Percentiles rank a stretch among this genome's conserved stretches.
These are phyloP conservation scores for Ilyonectria destructans DNA, from an alignment of 2,329 filamentous ascomycete species.

Conservation along the genomic window DNA sequence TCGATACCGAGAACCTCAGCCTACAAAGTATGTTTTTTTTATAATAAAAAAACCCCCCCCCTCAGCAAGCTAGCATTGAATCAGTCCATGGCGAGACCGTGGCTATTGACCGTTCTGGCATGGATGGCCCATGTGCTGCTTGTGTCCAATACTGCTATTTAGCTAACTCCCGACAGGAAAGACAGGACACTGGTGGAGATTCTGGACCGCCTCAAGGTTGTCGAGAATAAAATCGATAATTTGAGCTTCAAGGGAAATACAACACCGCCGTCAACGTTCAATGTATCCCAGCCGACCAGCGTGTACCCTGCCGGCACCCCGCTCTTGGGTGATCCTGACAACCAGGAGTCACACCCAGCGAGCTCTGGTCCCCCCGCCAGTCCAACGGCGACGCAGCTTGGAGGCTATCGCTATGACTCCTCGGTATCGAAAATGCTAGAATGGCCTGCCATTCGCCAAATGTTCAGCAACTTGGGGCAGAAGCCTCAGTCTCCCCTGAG, in stretches of 20 bases:
- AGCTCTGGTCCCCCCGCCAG: conserved; percentile 42
- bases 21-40: conserved; percentile 71
- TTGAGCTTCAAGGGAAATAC: conserved; percentile 49
- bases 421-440: conserved; percentile 47
- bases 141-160: conserved; percentile 9
- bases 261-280: conserved; percentile 36
- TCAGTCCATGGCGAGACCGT: conserved; percentile 24
- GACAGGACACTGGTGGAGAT: conserved; percentile 76
- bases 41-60: background rate
- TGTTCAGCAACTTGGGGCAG: conserved; percentile 47
- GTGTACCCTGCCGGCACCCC: conserved; percentile 41
- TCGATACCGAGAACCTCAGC: conserved; percentile 72
- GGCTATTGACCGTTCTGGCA: conserved; percentile 17
- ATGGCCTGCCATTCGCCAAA: conserved; percentile 48
- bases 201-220: conserved; percentile 68
- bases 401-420: conserved; percentile 50
- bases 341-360: conserved; percentile 40
- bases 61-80: conserved; percentile 19
- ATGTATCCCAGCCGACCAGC: conserved; percentile 40
- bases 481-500: conserved; percentile 39
- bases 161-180: conserved; percentile 62
- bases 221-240: conserved; percentile 71
- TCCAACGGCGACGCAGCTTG: conserved; percentile 36
- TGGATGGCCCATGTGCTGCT: conserved; percentile 18
- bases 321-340: conserved; percentile 44